phyloP scores from a whole-genome alignment of 2,329 filamentous ascomycete genomes.

The Cercospora berteroae region DNA sequence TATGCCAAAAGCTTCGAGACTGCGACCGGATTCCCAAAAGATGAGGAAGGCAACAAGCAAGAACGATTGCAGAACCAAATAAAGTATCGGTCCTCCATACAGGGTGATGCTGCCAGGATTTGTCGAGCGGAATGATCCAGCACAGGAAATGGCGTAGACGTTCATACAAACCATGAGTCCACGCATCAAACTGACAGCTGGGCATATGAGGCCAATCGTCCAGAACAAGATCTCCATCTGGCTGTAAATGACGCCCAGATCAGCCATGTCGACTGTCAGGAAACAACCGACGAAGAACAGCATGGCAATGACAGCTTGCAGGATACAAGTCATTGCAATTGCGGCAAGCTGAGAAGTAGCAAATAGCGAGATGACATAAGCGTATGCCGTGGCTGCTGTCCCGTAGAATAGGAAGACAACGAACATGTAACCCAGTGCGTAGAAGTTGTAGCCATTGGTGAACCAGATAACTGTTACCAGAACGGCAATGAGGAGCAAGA shows the following conservation, averaged over 20 bases:
- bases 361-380: conserved; percentile 77
- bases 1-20: conserved; percentile 40
- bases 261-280: conserved; percentile 24
- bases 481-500: conserved; percentile 64
- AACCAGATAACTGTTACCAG: conserved; percentile 64
- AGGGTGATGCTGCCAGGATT: conserved; percentile 68
- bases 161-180: conserved; percentile 74
- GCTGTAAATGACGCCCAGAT: conserved; percentile 34
- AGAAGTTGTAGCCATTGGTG: conserved; percentile 18
- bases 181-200: conserved; percentile 69
- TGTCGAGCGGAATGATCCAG: conserved; percentile 57
- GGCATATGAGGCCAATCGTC: conserved; percentile 67
- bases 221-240: conserved; percentile 62
- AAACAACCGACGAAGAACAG: conserved; percentile 26
- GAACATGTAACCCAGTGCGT: conserved; percentile 20
- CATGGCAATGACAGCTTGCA: conserved; percentile 25
- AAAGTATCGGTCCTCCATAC: conserved; percentile 81
- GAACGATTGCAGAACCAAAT: conserved; percentile 70
- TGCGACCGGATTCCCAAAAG: conserved; percentile 67
- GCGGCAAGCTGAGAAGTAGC: conserved; percentile 40
- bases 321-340: conserved; percentile 24
- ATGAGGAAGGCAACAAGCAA: conserved; percentile 69
- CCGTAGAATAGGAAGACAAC: conserved; percentile 72
- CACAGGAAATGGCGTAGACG: conserved; percentile 73
- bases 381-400: conserved; percentile 69